phyloP scores from a whole-genome alignment of 2,329 filamentous ascomycete species.

The Colletotrichum sp. region DNA sequence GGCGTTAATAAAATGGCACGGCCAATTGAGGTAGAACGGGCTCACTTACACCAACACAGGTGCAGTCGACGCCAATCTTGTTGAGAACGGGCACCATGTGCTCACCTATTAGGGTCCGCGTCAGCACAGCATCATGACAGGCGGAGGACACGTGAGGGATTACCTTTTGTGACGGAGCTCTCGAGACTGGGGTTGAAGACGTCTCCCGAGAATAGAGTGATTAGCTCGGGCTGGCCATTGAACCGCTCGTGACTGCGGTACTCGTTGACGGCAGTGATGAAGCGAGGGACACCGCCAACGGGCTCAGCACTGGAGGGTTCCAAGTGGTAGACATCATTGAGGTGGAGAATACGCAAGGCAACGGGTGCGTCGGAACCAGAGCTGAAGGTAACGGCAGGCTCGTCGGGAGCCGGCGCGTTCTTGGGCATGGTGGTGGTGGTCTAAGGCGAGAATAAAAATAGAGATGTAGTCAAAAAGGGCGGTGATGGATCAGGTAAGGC shows the following conservation, averaged over 20 bases:
- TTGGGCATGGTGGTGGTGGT: slow-evolving; percentile 13
- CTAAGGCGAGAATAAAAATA: background rate
- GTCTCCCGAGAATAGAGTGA: slow-evolving; percentile 91
- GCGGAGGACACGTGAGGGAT: background rate
- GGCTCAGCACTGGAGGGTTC: slow-evolving; percentile 79
- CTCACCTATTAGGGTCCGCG: slow-evolving; percentile 52
- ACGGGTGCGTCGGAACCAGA: slow-evolving; percentile 47
- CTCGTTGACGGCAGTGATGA: slow-evolving; percentile 78
- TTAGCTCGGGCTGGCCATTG: slow-evolving; percentile 64
- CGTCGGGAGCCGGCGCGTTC: slow-evolving; percentile 15
- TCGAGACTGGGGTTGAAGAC: slow-evolving; percentile 92
- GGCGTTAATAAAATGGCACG: slow-evolving; percentile 19
- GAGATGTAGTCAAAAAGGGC: background rate
- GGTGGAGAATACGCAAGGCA: slow-evolving; percentile 84
- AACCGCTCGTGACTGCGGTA: slow-evolving; percentile 71
- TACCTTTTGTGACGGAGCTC: slow-evolving; percentile 86
- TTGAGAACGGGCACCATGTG: slow-evolving; percentile 93
- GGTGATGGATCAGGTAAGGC: background rate
- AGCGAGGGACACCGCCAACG: slow-evolving; percentile 80
- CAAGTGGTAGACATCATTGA: slow-evolving; percentile 94
- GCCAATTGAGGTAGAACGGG: accelerated
- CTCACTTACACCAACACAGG: slow-evolving; percentile 77
- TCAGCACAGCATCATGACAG: background rate
- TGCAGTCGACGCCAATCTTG: slow-evolving; percentile 75
- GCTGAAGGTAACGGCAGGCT: slow-evolving; percentile 31